A percentile compares a stretch with the other conserved stretches of the same genome.
phyloP scores from a whole-genome alignment of 1,139 yeast genomes.

The Suhomyces taliae region DNA sequence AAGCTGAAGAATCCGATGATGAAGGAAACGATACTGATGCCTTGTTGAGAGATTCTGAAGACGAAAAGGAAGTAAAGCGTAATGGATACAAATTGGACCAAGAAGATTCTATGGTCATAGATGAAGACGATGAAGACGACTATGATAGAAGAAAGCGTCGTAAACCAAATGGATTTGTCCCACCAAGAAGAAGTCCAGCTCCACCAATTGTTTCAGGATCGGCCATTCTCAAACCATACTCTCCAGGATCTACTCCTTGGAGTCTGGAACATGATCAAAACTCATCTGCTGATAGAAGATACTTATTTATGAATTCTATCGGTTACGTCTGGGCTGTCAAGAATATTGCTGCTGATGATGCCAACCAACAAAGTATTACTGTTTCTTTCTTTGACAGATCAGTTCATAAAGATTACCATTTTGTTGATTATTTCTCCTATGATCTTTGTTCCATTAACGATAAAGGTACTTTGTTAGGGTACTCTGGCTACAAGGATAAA shows the following conservation, averaged over 20 bases:
- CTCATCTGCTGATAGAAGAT: conserved; percentile 54
- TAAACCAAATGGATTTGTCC: conserved; percentile 20
- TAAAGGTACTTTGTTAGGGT: conserved; percentile 65
- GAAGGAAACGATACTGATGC: conserved; percentile 27
- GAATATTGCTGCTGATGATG: conserved; percentile 37
- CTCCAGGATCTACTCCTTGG: conserved; percentile 91
- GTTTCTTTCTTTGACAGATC: conserved; percentile 85
- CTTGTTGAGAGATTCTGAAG: conserved; percentile 18
- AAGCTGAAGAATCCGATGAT: conserved; percentile 30
- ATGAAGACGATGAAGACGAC: conserved; percentile 31
- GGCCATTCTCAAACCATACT: conserved; percentile 42
- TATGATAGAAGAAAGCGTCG: conserved; percentile 28
- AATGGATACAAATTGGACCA: conserved; percentile 20
- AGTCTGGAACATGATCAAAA: conserved; percentile 33
- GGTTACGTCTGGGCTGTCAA: conserved; percentile 85
- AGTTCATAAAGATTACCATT: conserved; percentile 79
- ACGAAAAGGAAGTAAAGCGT: conserved; percentile 13
- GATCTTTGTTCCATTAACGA: conserved; percentile 76
- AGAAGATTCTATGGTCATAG: conserved; percentile 40
- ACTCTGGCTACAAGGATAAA: conserved; percentile 31
- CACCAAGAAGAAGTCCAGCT: conserved; percentile 2
- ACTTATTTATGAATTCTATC: conserved; percentile 73
- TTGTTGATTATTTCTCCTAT: conserved; percentile 68
- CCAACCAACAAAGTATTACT: conserved; percentile 62
- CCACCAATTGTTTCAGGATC: conserved; percentile 4